A percentile compares a stretch with the other conserved stretches of the same genome.
Evolutionary conservation across 345 rosid species (phyloP).

Genomic region (Euphorbia pulcherrima): DNA sequence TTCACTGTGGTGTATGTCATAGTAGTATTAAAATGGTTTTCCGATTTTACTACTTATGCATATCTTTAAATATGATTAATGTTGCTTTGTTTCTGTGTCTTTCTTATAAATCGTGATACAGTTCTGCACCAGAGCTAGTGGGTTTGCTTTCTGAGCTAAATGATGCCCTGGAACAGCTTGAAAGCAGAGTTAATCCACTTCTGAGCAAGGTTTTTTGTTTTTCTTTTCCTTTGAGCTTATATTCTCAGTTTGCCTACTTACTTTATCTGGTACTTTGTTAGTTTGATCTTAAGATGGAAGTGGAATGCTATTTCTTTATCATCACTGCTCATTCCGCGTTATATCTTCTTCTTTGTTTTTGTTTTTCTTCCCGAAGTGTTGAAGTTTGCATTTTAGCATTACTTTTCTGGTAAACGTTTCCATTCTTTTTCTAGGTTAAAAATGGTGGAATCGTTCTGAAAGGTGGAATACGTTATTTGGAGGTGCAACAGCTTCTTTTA

Average conservation of each 20-base stretch:
- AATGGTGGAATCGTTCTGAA: slow-evolving; percentile 33
- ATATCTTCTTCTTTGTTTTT: neutral
- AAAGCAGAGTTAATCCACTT: slow-evolving; percentile 62
- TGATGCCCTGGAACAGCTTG: slow-evolving; percentile 64
- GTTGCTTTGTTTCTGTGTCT: neutral
- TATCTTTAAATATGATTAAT: neutral
- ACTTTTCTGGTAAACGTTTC: neutral
- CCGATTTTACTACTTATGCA: neutral
- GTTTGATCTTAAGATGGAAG: neutral
- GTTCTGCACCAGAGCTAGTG: slow-evolving; percentile 92
- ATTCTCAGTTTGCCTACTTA: neutral
- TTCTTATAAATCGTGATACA: slow-evolving; percentile 25
- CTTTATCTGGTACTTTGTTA: neutral
- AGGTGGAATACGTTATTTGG: slow-evolving; percentile 62
- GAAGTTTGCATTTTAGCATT: slow-evolving; percentile 4
- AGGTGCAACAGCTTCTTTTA: slow-evolving; percentile 74
- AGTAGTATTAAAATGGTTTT: neutral
- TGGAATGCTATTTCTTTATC: too few species aligned
- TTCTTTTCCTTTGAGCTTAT: neutral
- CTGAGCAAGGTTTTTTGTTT: slow-evolving; percentile 58
- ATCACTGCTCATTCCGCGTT: neutral
- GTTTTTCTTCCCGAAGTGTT: neutral
- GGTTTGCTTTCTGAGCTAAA: slow-evolving; percentile 81
- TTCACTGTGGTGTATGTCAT: neutral
- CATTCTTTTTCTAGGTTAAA: slow-evolving; percentile 45